Evolutionary conservation across 306 rosid genomes (phyloP).

Genomic region (barrel medic (Medicago truncatula)): MtrunA17r5.0-ANR NC_053044.1:24312001-24312500

Average conservation of each 20-base stretch:
- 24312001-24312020: too few relatives aligned
- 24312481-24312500: too few relatives aligned
- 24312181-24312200: constrained; percentile 76
- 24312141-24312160: constrained; percentile 87
- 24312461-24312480: too few relatives aligned
- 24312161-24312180: constrained; percentile 80
- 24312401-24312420: constrained; percentile 6
- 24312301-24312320: not conserved
- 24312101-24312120: not conserved
- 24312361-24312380: not conserved
- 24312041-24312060: not conserved
- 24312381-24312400: not conserved
- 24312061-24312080: not conserved
- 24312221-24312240: constrained; percentile 91
- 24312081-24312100: not conserved
- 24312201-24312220: constrained; percentile 81
- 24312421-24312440: not conserved
- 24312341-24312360: not conserved
- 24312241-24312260: constrained; percentile 68
- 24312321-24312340: constrained; percentile 17
- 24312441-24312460: too few relatives aligned
- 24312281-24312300: constrained; percentile 17
- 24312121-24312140: constrained; percentile 38
- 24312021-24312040: too few relatives aligned
- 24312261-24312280: constrained; percentile 19